Percentiles rank a stretch among this genome's conserved stretches.
These are phyloP conservation scores for Rubroboletus pulcherrimus DNA, from an alignment of 768 basidiomycete species.

Conservation along the genomic window DNA sequence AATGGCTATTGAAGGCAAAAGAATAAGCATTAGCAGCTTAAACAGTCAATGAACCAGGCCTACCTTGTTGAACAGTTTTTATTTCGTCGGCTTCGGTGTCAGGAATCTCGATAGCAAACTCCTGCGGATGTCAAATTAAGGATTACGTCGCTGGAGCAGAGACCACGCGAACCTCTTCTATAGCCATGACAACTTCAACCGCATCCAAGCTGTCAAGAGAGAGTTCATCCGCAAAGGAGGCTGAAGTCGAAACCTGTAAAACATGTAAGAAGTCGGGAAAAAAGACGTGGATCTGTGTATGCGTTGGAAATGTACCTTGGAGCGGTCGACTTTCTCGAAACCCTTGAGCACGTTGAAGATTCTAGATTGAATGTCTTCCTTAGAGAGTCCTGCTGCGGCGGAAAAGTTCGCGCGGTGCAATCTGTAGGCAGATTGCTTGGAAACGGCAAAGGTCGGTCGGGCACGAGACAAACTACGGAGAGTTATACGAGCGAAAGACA, in stretches of 20 bases:
- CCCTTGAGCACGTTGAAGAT: constrained; percentile 30
- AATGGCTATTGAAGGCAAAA: constrained; percentile 56
- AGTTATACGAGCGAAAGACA: constrained; percentile 35
- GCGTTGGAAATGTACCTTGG: constrained; percentile 23
- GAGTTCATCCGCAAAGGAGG: constrained; percentile 53
- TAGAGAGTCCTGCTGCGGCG: constrained; percentile 22
- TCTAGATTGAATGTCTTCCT: constrained; percentile 21
- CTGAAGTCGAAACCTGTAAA: constrained; percentile 57
- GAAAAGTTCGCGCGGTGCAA: constrained; percentile 32
- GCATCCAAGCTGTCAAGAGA: constrained; percentile 88
- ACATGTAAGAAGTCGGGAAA: constrained; percentile 30
- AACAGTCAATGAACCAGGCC: constrained; percentile 17
- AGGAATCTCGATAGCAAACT: constrained; percentile 97
- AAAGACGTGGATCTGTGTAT: neutral
- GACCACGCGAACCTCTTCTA: constrained; percentile 70
- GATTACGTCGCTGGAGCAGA: constrained; percentile 1
- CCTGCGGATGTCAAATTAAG: constrained; percentile 43
- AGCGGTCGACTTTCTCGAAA: constrained; percentile 28
- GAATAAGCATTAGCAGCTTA: neutral
- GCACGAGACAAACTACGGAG: constrained; percentile 28
- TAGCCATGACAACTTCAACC: constrained; percentile 98
- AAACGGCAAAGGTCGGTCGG: constrained; percentile 27
- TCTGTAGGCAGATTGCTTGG: constrained; percentile 29
- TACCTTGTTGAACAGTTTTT: constrained; percentile 87
- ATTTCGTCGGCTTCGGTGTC: constrained; percentile 96